A percentile compares a stretch with the other conserved stretches of the same genome.
Conservation (phyloP, 257 asterid species). For the Paulownia fortunei region DNA sequence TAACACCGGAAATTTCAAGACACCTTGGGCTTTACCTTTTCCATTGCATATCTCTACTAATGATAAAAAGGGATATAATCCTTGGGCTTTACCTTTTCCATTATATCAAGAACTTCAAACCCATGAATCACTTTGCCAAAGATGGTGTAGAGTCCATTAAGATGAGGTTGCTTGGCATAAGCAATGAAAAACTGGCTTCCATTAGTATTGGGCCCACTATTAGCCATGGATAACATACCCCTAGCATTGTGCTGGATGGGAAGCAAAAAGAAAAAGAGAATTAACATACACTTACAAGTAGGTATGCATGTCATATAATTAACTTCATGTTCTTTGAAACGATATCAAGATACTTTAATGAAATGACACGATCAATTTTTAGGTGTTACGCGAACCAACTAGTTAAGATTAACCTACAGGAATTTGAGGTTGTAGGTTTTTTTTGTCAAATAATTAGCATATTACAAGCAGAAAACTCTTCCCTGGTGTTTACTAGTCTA, state of each 20-base stretch:
- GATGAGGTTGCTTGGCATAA: slow-evolving; percentile 92
- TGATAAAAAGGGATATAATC: slow-evolving; percentile 4
- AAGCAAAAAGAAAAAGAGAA: slow-evolving; percentile 19
- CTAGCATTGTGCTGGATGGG: slow-evolving; percentile 89
- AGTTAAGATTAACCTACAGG: neutral
- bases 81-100: slow-evolving; percentile 82
- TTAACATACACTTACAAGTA: neutral
- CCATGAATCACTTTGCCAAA: slow-evolving; percentile 98
- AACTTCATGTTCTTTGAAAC: slow-evolving; percentile 1
- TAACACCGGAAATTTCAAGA: neutral
- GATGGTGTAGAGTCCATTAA: slow-evolving; percentile 86
- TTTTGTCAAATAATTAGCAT: neutral
- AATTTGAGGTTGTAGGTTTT: neutral
- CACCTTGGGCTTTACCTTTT: too few species aligned
- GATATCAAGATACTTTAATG: neutral
- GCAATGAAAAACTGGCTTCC: slow-evolving; percentile 96
- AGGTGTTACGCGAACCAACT: slow-evolving; percentile 1
- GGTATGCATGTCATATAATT: slow-evolving; percentile 1
- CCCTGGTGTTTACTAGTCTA: neutral
- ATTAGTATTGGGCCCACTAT: slow-evolving; percentile 93
- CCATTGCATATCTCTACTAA: neutral
- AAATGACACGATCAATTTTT: neutral
- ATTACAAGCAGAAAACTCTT: slow-evolving; percentile 11
- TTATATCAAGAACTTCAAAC: slow-evolving; percentile 91
- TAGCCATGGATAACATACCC: slow-evolving; percentile 95